Conservation (phyloP, 805 yeast genomes). For the Spathaspora arborariae region DNA sequence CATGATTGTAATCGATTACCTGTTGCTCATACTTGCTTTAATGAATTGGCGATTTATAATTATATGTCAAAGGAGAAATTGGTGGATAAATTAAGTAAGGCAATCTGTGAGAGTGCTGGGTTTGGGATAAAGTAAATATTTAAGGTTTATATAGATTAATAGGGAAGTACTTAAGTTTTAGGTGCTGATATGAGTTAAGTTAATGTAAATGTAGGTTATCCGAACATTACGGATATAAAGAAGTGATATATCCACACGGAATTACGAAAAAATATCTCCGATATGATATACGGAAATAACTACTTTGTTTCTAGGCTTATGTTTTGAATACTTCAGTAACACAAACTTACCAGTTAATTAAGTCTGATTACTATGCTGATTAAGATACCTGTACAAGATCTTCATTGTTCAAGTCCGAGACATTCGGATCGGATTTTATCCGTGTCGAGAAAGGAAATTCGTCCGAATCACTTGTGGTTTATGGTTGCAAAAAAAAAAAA, state of each 20-base stretch:
- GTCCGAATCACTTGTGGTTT: background rate
- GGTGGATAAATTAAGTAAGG: slow-evolving; percentile 54
- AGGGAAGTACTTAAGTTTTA: too few species aligned
- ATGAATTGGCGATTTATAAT: slow-evolving; percentile 74
- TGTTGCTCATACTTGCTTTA: slow-evolving; percentile 91
- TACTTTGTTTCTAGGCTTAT: too few species aligned
- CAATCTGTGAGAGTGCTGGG: slow-evolving; percentile 79
- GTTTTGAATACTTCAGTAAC: too few species aligned
- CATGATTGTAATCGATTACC: slow-evolving; percentile 58
- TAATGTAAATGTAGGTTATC: too few species aligned
- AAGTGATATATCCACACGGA: too few species aligned
- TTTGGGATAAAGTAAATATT: slow-evolving; percentile 63
- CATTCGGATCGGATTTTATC: background rate
- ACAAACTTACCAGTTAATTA: too few species aligned
- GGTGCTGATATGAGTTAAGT: too few species aligned
- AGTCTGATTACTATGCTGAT: background rate
- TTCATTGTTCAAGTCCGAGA: too few species aligned
- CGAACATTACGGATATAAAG: too few species aligned
- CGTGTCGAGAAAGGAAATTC: background rate
- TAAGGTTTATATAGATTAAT: background rate
- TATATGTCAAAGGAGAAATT: slow-evolving; percentile 58
- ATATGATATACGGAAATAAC: too few species aligned
- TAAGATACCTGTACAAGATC: too few species aligned
- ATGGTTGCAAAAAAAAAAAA: background rate
- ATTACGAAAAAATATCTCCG: too few species aligned